These are phyloP conservation scores for Lachnellula hyalina DNA, from an alignment of 2,329 filamentous ascomycete genomes.

Conservation along the genomic window DNA sequence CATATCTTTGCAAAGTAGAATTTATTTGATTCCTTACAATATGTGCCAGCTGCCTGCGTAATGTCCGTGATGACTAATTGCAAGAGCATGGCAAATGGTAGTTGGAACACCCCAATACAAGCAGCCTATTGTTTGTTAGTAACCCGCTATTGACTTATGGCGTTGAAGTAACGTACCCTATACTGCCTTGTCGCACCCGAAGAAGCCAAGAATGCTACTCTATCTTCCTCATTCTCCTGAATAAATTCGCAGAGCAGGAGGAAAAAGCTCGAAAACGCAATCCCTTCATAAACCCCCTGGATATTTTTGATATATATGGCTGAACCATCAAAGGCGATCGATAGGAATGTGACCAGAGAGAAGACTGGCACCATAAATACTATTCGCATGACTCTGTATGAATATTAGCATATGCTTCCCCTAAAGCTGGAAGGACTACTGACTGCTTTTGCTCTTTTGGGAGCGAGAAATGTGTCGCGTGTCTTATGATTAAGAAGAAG, in stretches of 20 bases:
- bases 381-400: constrained; percentile 37
- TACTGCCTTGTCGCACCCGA: constrained; percentile 17
- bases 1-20: constrained; percentile 35
- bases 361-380: constrained; percentile 38
- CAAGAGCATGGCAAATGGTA: constrained; percentile 32
- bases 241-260: constrained; percentile 40
- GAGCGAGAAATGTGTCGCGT: constrained; percentile 12
- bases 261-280: constrained; percentile 40
- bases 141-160: not conserved
- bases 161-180: constrained; percentile 2
- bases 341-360: constrained; percentile 36
- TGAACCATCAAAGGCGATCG: constrained; percentile 33
- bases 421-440: not conserved
- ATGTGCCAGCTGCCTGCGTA: constrained; percentile 28
- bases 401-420: not conserved
- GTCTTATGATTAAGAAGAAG: constrained; percentile 12
- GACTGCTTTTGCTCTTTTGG: constrained; percentile 16
- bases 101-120: constrained; percentile 36
- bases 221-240: constrained; percentile 31
- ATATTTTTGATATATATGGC: constrained; percentile 38
- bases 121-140: not conserved
- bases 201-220: constrained; percentile 34
- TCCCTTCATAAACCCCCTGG: constrained; percentile 35
- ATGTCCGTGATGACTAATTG: constrained; percentile 29
- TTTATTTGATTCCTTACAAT: constrained; percentile 30